phyloP scores from a whole-genome alignment of 1,139 yeast species.

The Scheffersomyces illinoinensis region DNA sequence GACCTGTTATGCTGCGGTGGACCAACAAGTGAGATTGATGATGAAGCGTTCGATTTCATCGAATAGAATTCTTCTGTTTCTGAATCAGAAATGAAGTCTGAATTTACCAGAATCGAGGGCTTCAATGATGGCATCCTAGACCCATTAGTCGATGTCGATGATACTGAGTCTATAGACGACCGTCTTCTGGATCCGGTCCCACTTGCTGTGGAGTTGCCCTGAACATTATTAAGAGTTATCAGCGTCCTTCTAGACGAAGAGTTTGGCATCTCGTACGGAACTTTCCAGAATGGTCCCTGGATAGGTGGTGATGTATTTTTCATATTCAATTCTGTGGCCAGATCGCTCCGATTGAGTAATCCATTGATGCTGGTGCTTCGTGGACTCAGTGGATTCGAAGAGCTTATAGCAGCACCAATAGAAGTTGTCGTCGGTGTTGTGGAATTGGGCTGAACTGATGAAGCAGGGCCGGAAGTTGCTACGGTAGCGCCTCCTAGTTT shows the following conservation, averaged over 20 bases:
- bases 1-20: slow-evolving; percentile 3
- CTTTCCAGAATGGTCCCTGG: slow-evolving; percentile 53
- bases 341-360: not conserved
- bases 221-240: slow-evolving; percentile 4
- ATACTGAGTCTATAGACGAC: slow-evolving; percentile 37
- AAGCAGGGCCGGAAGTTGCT: not conserved
- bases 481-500: not conserved
- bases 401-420: not conserved
- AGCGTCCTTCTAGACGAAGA: slow-evolving; percentile 10
- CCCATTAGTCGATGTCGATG: slow-evolving; percentile 34
- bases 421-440: slow-evolving; percentile 1
- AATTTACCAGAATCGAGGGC: slow-evolving; percentile 23
- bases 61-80: slow-evolving; percentile 45
- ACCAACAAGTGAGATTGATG: slow-evolving; percentile 4
- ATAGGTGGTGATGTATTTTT: slow-evolving; percentile 33
- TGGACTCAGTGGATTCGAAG: not conserved
- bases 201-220: not conserved
- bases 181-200: slow-evolving; percentile 20
- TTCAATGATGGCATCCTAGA: slow-evolving; percentile 33
- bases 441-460: not conserved
- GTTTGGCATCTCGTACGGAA: slow-evolving; percentile 51
- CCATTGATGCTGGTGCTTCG: not conserved
- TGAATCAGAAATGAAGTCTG: slow-evolving; percentile 31
- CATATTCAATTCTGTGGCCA: slow-evolving; percentile 7
- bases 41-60: slow-evolving; percentile 16